Evolutionary conservation across 257 asterid genomes (phyloP).

Genomic region (Henckelia pumila): DNA sequence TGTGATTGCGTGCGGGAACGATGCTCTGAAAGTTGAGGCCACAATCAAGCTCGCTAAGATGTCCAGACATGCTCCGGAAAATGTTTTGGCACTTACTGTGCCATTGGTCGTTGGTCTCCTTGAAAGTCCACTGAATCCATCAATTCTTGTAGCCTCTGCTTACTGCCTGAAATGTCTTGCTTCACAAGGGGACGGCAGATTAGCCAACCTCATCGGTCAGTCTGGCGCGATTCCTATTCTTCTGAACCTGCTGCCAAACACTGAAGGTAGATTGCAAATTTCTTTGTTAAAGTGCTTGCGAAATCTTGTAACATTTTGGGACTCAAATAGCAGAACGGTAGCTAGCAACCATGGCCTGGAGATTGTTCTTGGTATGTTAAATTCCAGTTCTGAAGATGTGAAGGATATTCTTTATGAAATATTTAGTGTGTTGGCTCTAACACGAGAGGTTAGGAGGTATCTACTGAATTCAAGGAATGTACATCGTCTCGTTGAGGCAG

Average conservation of each 20-base stretch:
- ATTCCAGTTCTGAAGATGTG: constrained; percentile 28
- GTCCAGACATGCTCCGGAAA: constrained; percentile 48
- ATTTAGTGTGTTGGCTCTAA: constrained; percentile 55
- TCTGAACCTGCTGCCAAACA: constrained; percentile 36
- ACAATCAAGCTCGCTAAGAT: constrained; percentile 42
- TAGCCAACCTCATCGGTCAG: constrained; percentile 49
- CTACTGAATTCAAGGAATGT: constrained; percentile 39
- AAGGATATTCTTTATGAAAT: constrained; percentile 45
- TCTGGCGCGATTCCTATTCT: constrained; percentile 45
- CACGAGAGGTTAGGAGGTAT: constrained; percentile 51
- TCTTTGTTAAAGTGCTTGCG: constrained; percentile 54
- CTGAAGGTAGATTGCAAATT: constrained; percentile 36
- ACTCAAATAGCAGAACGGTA: constrained; percentile 35
- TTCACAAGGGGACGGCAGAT: constrained; percentile 47
- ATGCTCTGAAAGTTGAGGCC: constrained; percentile 37
- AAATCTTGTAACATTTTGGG: constrained; percentile 39
- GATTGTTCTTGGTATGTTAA: constrained; percentile 40
- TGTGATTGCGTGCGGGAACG: constrained; percentile 36
- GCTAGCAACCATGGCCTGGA: constrained; percentile 44
- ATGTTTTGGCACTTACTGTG: constrained; percentile 36
- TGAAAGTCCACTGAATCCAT: constrained; percentile 32
- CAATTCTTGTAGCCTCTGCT: constrained; percentile 48
- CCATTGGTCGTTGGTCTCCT: constrained; percentile 52
- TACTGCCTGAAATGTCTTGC: constrained; percentile 56
- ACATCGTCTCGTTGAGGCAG: constrained; percentile 52